Base-by-base conservation (phyloP, 2,329 filamentous ascomycete genomes). In the Trichophyton equinum region DNA sequence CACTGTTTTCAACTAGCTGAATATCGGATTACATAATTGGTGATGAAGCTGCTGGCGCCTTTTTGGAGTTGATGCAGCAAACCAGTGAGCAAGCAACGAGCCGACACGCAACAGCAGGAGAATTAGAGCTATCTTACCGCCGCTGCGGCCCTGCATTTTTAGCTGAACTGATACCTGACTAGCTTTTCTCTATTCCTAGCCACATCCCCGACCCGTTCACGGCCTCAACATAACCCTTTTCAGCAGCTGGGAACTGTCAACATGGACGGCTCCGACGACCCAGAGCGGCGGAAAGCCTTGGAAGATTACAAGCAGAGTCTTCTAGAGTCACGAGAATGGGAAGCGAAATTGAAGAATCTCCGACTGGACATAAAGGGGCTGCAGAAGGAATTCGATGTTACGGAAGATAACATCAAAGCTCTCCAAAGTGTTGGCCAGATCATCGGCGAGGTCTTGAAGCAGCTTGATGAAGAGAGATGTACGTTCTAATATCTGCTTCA, bases 401-500 rank as follows among this genome's bases (percentile, higher is more conserved):
- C 94, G 60, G 94, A 99, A 74, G 95, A 99, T 67, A 97, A 97
- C 79, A 97, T 99, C 81, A 99, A 99, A 81, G 94, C 94, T 67
- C 80, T 99, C 71, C 94, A 99, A 80, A 97, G 94, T 75, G 94
- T 99, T 60, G 94, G 94, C 58, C 94, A 99, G 79, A 99, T 99
- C 76, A 97, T 99, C 75, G 94, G 94, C 69, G 94, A 99, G 78
- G 95, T 99, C 64, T 79, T 99, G 72, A 99, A 99, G 81, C 95
- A 99, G 80, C 82, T 99, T 65, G 94, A 99, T 72, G 94, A 99
- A 70, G 95, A 99, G 81, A 82, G 94, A 86, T 99, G 92, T 96
- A 80, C 75, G 89, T 79, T 33, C 3, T 9, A 6, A 27, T 18
- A 11, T n/a, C 13, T 15, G 1, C 11, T 25, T 27, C 33, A 8